phyloP scores from a whole-genome alignment of 495 filamentous ascomycete species.

The Penicillium lividum region DNA sequence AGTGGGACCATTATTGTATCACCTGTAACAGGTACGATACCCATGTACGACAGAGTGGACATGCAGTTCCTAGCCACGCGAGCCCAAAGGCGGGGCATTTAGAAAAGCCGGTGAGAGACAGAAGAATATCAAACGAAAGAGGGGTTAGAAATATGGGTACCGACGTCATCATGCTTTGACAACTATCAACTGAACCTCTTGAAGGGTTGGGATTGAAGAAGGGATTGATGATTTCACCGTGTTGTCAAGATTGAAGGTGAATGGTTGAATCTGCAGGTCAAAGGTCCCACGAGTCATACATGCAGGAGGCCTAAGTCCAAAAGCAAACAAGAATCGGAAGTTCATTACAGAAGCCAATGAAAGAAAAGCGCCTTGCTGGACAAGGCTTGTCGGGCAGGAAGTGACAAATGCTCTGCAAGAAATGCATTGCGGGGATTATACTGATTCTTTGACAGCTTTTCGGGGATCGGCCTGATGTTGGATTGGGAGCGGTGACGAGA shows the following conservation, averaged over 20 bases:
- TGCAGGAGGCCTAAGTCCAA: slow-evolving; percentile 9
- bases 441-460: not conserved
- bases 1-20: slow-evolving; percentile 27
- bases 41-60: slow-evolving; percentile 25
- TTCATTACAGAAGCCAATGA: not conserved
- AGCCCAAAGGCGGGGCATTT: slow-evolving; percentile 20
- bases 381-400: slow-evolving; percentile 13
- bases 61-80: slow-evolving; percentile 27
- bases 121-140: not conserved
- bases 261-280: slow-evolving; percentile 3
- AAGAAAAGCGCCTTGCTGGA: not conserved
- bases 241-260: slow-evolving; percentile 5
- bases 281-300: slow-evolving; percentile 21
- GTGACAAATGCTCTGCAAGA: slow-evolving; percentile 26
- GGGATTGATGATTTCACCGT: not conserved
- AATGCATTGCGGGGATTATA: slow-evolving; percentile 17
- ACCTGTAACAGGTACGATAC: slow-evolving; percentile 20
- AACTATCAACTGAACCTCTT: slow-evolving; percentile 1
- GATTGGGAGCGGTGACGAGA: slow-evolving; percentile 30
- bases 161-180: slow-evolving; percentile 34
- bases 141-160: slow-evolving; percentile 4
- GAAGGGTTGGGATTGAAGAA: not conserved
- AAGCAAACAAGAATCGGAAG: slow-evolving; percentile 1
- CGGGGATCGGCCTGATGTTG: not conserved
- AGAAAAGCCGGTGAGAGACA: slow-evolving; percentile 32